Conservation (phyloP, 2,329 filamentous ascomycete species). For the Endothia cerciana region DNA sequence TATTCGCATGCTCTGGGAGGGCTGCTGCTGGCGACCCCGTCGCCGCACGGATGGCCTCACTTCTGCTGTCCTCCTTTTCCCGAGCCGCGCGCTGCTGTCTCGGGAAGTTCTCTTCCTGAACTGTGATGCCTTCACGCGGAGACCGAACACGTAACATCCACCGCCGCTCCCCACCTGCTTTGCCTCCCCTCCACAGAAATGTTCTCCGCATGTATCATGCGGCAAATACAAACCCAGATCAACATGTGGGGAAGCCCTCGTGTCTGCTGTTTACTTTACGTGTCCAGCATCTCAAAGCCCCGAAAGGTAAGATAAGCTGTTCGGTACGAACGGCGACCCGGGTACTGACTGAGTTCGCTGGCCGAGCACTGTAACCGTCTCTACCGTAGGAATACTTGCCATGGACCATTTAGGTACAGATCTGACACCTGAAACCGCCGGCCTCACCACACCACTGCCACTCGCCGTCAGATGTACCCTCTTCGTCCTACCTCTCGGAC, state of each 20-base stretch:
- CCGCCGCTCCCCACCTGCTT: background rate
- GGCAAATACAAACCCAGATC: background rate
- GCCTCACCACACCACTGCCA: background rate
- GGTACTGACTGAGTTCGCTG: background rate
- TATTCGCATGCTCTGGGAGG: constrained; percentile 1
- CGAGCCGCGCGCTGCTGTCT: background rate
- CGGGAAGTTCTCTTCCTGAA: background rate
- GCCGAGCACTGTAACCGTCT: background rate
- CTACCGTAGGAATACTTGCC: background rate
- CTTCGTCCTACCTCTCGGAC: constrained; percentile 18
- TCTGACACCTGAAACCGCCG: constrained; percentile 5
- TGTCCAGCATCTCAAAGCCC: background rate
- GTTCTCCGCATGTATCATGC: background rate
- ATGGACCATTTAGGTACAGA: background rate
- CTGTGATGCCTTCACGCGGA: background rate
- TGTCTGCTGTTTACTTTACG: background rate
- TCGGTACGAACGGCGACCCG: too few species aligned
- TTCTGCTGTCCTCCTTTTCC: background rate
- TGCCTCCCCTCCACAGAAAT: background rate
- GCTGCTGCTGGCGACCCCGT: background rate
- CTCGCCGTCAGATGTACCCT: constrained; percentile 6
- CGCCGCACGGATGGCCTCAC: background rate
- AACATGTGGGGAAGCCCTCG: too few species aligned
- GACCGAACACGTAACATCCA: background rate
- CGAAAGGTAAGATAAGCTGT: background rate